Conservation (phyloP, 768 basidiomycete species). For the Arthromyces matolae region DNA sequence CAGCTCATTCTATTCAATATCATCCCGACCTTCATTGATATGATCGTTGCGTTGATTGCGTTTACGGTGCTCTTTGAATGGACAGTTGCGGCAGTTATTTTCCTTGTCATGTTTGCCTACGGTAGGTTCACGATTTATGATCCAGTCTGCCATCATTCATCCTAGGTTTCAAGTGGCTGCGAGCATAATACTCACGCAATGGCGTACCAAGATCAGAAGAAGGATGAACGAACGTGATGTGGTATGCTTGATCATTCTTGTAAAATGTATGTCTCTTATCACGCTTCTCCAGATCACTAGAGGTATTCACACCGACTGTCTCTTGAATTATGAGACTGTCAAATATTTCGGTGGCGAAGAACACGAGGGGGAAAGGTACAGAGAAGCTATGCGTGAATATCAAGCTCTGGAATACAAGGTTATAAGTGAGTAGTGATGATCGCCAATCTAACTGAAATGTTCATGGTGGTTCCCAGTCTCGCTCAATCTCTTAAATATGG, state of each 20-base stretch:
- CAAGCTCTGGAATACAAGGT: constrained; percentile 74
- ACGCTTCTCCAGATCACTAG: constrained; percentile 53
- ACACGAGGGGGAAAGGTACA: constrained; percentile 71
- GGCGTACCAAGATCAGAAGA: constrained; percentile 71
- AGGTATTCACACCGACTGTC: constrained; percentile 78
- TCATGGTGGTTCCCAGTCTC: too few relatives aligned
- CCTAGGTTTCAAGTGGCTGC: constrained; percentile 34
- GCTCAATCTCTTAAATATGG: constrained; percentile 69
- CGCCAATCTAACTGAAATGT: too few relatives aligned
- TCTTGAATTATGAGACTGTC: constrained; percentile 81
- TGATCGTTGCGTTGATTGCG: constrained; percentile 63
- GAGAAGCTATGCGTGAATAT: constrained; percentile 67
- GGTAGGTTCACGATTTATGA: constrained; percentile 36
- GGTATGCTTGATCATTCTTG: constrained; percentile 35
- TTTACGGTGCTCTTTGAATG: constrained; percentile 63
- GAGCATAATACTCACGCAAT: constrained; percentile 58
- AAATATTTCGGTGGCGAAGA: constrained; percentile 89
- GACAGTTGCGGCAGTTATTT: constrained; percentile 62
- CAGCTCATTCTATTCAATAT: constrained; percentile 82
- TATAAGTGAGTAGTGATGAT: constrained; percentile 50
- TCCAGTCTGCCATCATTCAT: constrained; percentile 3
- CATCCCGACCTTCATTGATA: constrained; percentile 79
- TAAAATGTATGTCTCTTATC: not conserved
- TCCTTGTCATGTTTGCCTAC: constrained; percentile 71
- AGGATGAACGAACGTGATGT: constrained; percentile 81